Conservation (phyloP, 1,139 yeast genomes). For the Sporopachydermia cereana region DNA sequence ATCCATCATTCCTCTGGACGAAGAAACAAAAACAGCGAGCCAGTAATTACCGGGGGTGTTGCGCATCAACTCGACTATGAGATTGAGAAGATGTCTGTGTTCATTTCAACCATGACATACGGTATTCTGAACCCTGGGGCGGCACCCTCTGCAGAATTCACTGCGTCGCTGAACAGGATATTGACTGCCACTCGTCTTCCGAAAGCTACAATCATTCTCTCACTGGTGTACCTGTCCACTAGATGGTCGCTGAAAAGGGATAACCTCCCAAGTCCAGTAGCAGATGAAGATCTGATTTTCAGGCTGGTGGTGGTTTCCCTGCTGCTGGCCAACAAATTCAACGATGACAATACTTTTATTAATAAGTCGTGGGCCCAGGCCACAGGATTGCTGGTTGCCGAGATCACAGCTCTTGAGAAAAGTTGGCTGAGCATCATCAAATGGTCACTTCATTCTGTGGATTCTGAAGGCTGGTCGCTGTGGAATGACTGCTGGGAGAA, state of each 20-base stretch:
- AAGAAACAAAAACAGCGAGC: too few relatives aligned
- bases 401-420: slow-evolving; percentile 46
- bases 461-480: slow-evolving; percentile 4
- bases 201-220: slow-evolving; percentile 50
- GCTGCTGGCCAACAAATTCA: slow-evolving; percentile 64
- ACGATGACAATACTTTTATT: slow-evolving; percentile 75
- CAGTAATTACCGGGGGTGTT: slow-evolving; percentile 51
- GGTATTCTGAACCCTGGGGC: slow-evolving; percentile 37
- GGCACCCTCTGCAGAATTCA: slow-evolving; percentile 40
- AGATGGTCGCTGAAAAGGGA: slow-evolving; percentile 3
- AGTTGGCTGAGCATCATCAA: slow-evolving; percentile 35
- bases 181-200: slow-evolving; percentile 67
- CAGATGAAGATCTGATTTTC: slow-evolving; percentile 35
- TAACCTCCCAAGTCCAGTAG: too few relatives aligned
- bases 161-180: slow-evolving; percentile 42
- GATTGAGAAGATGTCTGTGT: slow-evolving; percentile 50
- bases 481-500: slow-evolving; percentile 5
- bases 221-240: slow-evolving; percentile 45
- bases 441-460: slow-evolving; percentile 20
- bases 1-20: too few relatives aligned
- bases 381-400: slow-evolving; percentile 46
- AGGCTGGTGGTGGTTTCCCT: slow-evolving; percentile 45
- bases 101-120: slow-evolving; percentile 46
- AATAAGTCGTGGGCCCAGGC: slow-evolving; percentile 78
- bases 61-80: slow-evolving; percentile 58